phyloP scores from a whole-genome alignment of 176 grass and related monocot genomes.

The Tillandsia leiboldiana region DNA sequence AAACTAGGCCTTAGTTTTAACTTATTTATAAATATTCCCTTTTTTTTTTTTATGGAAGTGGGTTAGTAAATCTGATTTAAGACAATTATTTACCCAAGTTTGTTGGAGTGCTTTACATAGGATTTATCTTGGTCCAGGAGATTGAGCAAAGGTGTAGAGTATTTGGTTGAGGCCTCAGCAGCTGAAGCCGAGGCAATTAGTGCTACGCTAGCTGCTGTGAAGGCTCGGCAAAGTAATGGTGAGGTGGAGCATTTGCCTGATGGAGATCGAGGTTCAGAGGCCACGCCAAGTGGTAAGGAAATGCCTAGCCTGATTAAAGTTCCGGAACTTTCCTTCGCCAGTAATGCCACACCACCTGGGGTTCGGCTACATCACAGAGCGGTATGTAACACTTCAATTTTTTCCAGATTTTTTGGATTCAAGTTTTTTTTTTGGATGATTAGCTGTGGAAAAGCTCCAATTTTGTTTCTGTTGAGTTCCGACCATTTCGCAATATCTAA shows the following conservation, averaged over 20 bases:
- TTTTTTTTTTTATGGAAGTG: not conserved
- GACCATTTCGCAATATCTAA: not conserved
- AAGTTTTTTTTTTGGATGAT: not conserved
- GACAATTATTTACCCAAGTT: not conserved
- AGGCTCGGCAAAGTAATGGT: slow-evolving; percentile 40
- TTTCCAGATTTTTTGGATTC: slow-evolving; percentile 2
- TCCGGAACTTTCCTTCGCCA: slow-evolving; percentile 20
- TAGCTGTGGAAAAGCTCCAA: not conserved
- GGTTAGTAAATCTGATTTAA: not conserved
- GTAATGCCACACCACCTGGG: slow-evolving; percentile 21
- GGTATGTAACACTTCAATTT: slow-evolving; percentile 11
- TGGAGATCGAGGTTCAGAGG: slow-evolving; percentile 25
- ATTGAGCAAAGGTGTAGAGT: slow-evolving; percentile 38
- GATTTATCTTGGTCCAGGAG: slow-evolving; percentile 24
- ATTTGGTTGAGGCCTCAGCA: slow-evolving; percentile 48
- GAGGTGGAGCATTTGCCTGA: slow-evolving; percentile 17
- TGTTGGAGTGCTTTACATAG: not conserved
- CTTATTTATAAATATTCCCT: too few species aligned
- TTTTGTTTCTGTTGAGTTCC: not conserved
- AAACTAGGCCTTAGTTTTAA: too few species aligned
- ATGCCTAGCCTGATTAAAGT: slow-evolving; percentile 26
- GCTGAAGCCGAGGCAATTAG: slow-evolving; percentile 55
- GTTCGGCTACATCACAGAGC: slow-evolving; percentile 55
- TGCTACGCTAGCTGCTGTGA: slow-evolving; percentile 41
- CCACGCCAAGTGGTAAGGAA: slow-evolving; percentile 9